Conservation (phyloP, 2,329 filamentous ascomycete species). For the Fusarium armeniacum region DNA sequence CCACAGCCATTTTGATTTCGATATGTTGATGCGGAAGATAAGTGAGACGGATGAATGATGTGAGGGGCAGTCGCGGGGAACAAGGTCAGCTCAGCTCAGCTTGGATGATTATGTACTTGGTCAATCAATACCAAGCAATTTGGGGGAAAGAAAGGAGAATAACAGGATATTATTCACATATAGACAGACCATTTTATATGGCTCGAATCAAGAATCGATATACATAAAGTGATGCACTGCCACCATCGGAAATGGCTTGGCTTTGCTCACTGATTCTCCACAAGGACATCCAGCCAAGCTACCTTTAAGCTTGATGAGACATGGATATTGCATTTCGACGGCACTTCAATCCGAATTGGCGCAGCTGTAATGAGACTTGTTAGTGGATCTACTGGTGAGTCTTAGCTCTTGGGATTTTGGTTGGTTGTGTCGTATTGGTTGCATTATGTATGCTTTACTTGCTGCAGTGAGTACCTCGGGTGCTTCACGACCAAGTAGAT, state of each 20-base stretch:
- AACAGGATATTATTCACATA: constrained; percentile 3
- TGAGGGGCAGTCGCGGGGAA: constrained; percentile 34
- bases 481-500: too few relatives aligned
- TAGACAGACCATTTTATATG: background rate
- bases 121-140: background rate
- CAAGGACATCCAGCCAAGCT: constrained; percentile 7
- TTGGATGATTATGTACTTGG: constrained; percentile 1
- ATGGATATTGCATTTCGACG: constrained; percentile 17
- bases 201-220: constrained; percentile 21
- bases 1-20: constrained; percentile 40
- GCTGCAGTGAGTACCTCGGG: background rate
- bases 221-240: constrained; percentile 31
- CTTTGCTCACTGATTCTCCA: constrained; percentile 15
- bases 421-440: constrained; percentile 16
- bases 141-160: background rate
- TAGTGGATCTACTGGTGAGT: constrained; percentile 34
- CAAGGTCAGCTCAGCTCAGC: constrained; percentile 23
- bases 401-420: constrained; percentile 23
- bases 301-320: constrained; percentile 16
- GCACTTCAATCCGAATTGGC: constrained; percentile 37
- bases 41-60: constrained; percentile 32
- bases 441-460: background rate
- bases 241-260: constrained; percentile 25
- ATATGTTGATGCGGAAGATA: constrained; percentile 8
- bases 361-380: constrained; percentile 13